Evolutionary conservation across 2,329 filamentous ascomycete genomes (phyloP), one percentile per base, ranked within the genome.

Genomic region (Alternaria gansuensis): DNA sequence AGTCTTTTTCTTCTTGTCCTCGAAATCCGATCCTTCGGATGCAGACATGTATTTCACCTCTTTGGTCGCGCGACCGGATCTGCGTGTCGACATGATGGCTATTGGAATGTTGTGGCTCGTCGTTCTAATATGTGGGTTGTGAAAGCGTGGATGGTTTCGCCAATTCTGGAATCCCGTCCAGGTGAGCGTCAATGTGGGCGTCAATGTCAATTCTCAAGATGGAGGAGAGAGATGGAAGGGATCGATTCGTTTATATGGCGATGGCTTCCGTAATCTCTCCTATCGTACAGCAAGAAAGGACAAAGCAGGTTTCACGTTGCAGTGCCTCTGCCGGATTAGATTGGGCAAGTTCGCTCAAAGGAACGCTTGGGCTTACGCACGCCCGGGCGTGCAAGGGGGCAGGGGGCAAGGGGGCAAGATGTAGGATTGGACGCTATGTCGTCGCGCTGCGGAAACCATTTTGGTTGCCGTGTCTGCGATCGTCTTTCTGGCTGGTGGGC

Each of bases 41-140:
- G 58, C 60, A 10, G 63, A 66, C 1, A 57, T 61, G 40, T 66
- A 66, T 24, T 66, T 65, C 0, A 68, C 59, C 17, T 62, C 61
- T 41, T 66, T 63, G 5, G 59, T 52, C 8, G 40, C 31, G 37
- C 63, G 59, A n/a, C 53, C 57, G 13, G 61, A 66, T 41, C 54
- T 36, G 48, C 63, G 57, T 33, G 51, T 43, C 9, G 63, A 59
- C 63, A 67, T 67, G n/a, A 8, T 23, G 2, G 6, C 4, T 37
- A 4, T 5, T n/a, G 29, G 6, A 9, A 39, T 34, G 17, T 23
- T 7, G 29, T 34, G 29, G 5, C 23, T 8, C 14, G 13, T 46
- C 14, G 1, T 6, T 6, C 9, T 5, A 11, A n/a, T 46, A 24
- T 21, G 2, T 13, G 13, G 44, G 4, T 23, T 31, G 21, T 13